Conservation (phyloP, 2,329 filamentous ascomycete genomes). For the Exophiala calicioides region DNA sequence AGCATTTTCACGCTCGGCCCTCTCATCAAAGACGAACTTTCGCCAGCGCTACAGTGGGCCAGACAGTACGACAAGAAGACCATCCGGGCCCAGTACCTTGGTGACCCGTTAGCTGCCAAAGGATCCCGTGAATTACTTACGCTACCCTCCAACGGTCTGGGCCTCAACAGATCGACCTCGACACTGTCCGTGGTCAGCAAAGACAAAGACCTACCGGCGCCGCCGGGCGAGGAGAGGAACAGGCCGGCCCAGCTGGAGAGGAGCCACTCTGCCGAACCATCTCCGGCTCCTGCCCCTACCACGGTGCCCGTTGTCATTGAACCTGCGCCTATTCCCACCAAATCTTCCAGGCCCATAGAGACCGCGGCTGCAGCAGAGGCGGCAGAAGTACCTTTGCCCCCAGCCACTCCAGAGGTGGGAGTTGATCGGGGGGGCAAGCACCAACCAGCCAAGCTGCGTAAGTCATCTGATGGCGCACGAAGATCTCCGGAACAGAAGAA, state of each 20-base stretch:
- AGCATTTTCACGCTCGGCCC: conserved; percentile 89
- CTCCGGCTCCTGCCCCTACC: conserved; percentile 2
- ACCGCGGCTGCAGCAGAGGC: conserved; percentile 34
- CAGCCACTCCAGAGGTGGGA: conserved; percentile 20
- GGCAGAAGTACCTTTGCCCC: conserved; percentile 39
- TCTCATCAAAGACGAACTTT: conserved; percentile 80
- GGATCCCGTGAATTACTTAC: conserved; percentile 56
- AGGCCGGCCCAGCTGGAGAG: conserved; percentile 16
- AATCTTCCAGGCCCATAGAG: conserved; percentile 33
- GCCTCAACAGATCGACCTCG: conserved; percentile 28
- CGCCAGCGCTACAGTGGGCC: conserved; percentile 94
- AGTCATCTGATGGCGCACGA: conserved; percentile 21
- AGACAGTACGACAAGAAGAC: conserved; percentile 90
- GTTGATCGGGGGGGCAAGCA: conserved; percentile 11
- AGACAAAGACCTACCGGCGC: conserved; percentile 28
- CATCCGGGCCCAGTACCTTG: conserved; percentile 82
- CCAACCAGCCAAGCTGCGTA: conserved; percentile 23
- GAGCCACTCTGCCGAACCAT: conserved; percentile 19
- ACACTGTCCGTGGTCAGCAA: conserved; percentile 26
- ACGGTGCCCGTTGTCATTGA: background rate
- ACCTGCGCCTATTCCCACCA: conserved; percentile 12
- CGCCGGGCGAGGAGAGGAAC: conserved; percentile 14
- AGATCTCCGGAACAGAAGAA: conserved; percentile 22
- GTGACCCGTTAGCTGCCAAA: conserved; percentile 70
- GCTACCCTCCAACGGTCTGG: conserved; percentile 39